phyloP scores from a whole-genome alignment of 176 grass and related monocot genomes.

The Triticum timopheevii region DNA sequence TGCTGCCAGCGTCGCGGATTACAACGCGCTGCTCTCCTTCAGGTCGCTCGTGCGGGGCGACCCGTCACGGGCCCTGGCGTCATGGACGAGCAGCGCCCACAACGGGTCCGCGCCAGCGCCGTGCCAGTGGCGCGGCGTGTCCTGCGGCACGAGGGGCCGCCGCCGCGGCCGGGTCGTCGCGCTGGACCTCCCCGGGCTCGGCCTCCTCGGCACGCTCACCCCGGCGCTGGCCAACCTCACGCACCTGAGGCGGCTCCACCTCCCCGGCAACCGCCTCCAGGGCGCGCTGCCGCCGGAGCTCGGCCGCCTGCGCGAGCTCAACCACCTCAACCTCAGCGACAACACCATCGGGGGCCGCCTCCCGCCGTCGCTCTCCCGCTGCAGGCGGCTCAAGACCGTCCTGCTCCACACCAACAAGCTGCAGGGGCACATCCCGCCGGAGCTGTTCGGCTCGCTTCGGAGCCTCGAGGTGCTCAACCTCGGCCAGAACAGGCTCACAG shows the following conservation, averaged over 20 bases:
- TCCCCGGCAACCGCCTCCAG: neutral
- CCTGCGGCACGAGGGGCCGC: neutral
- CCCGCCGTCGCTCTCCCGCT: neutral
- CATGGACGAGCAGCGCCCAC: neutral
- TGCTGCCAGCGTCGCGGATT: neutral
- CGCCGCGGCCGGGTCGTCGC: constrained; percentile 16
- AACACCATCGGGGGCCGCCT: neutral
- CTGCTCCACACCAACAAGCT: constrained; percentile 14
- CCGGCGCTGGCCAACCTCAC: constrained; percentile 17
- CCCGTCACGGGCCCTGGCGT: neutral
- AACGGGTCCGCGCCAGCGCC: neutral
- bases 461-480: neutral
- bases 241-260: neutral
- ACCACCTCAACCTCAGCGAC: neutral
- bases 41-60: constrained; percentile 1
- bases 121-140: constrained; percentile 23
- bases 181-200: neutral
- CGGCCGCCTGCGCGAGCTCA: neutral
- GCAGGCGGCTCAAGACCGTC: neutral
- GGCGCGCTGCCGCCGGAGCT: constrained; percentile 3
- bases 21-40: neutral
- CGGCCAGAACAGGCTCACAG: neutral
- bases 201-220: neutral
- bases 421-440: neutral
- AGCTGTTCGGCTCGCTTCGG: neutral